Evolutionary conservation across 331 rosid species (phyloP).

Genomic region (Erythrophleum ivorense): DNA sequence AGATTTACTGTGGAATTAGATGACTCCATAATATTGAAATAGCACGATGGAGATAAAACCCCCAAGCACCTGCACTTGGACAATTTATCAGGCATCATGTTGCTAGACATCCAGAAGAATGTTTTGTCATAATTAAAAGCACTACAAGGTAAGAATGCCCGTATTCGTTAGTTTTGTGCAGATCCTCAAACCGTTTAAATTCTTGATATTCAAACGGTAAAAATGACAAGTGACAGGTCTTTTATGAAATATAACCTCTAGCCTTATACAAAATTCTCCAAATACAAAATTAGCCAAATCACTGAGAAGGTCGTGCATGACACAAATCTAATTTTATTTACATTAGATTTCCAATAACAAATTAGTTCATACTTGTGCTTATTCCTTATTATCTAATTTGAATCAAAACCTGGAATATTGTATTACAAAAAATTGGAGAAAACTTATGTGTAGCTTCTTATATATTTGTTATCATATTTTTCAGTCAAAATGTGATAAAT

Average conservation of each 20-base stretch:
- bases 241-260: neutral
- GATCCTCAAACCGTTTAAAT: neutral
- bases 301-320: conserved; percentile 7
- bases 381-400: too few species aligned
- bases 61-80: neutral
- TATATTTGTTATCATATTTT: too few species aligned
- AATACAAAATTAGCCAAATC: neutral
- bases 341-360: neutral
- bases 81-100: neutral
- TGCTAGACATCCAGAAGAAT: neutral
- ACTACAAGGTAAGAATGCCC: neutral
- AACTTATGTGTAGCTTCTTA: too few species aligned
- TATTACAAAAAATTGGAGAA: too few species aligned
- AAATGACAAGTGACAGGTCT: neutral
- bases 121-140: neutral
- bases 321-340: neutral
- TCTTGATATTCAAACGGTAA: rapidly evolving
- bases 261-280: neutral
- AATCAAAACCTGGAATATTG: too few species aligned
- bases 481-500: too few species aligned
- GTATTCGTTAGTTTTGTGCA: neutral
- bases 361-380: too few species aligned
- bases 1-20: conserved; percentile 18
- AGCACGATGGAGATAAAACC: neutral
- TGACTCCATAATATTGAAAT: neutral